A percentile compares a stretch with the other conserved stretches of the same genome.
These are phyloP conservation scores for Lablab purpureus DNA, from an alignment of 306 rosid species.

Conservation along the genomic window DNA sequence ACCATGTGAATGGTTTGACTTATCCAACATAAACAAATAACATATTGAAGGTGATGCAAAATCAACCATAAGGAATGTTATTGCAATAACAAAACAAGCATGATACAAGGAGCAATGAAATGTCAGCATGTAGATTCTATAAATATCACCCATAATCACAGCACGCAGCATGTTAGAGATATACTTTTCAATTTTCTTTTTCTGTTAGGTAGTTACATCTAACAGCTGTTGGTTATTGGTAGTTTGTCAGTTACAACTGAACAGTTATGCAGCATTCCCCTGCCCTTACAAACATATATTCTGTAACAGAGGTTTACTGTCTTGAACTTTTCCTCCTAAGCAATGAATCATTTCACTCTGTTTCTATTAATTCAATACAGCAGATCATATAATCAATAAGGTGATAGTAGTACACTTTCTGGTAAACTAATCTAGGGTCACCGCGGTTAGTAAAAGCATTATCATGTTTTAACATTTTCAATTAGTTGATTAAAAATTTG, in stretches of 20 bases:
- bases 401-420: constrained; percentile 16
- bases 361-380: no score
- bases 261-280: no score
- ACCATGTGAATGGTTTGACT: not conserved
- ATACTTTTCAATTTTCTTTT: no score
- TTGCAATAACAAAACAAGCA: constrained; percentile 4
- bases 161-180: not conserved
- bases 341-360: no score
- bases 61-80: constrained; percentile 13
- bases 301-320: no score
- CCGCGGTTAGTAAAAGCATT: constrained; percentile 24
- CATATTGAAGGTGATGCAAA: constrained; percentile 6
- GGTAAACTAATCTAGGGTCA: constrained; percentile 2
- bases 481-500: not conserved
- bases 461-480: constrained; percentile 14
- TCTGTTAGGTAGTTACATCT: no score
- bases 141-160: constrained; percentile 14
- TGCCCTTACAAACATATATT: no score
- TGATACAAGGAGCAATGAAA: no score
- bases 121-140: not conserved
- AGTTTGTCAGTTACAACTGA: no score
- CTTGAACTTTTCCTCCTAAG: no score
- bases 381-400: constrained; percentile 15
- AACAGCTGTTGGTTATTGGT: no score
- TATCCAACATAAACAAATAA: constrained; percentile 3